Base-by-base conservation (phyloP, 176 grass and related monocot species). In the Puccinellia tenuiflora region DNA sequence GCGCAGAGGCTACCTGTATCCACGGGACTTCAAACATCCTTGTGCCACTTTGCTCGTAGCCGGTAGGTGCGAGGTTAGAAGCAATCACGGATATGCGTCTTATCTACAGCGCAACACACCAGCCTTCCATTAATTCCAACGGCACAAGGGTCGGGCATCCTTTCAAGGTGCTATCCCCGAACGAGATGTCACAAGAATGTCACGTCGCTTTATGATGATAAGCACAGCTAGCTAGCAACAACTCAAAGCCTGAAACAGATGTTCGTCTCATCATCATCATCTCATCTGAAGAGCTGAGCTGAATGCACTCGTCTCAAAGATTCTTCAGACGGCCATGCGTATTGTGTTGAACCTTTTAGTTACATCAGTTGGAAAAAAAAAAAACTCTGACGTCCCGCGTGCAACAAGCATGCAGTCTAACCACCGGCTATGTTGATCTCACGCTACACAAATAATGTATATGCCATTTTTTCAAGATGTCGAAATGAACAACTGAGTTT, bases 1-100 rank as follows among this genome's bases (percentile, higher is more conserved):
- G 34, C 17, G 12, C 24, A 30, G n/a, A n/a, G n/a, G n/a, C 40
- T 0, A 42, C 40, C 8, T 42, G 40, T 42, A 40, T 40, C 40
- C 40, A 42, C 9, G 40, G 12, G 9, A 70, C 60, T 63, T 63
- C 50, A 42, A 52, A 75, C 47, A 2, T 61, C 6, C 67, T 28
- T 22, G 39, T 42, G 10, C 57, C 30, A 48, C 3, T 35, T 65
- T 8, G 42, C 65, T 33, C 55, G 14, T 10, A 12, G 13, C 5
- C 18, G 57, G 68, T 84, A 7, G 77, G 77, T 80, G 39, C 81
- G 12, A 9, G 21, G 76, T 80, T 68, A 39, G 38, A 68, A 16
- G 74, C 48, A 16, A 40, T 2, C 18, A 65, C 82, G 7, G 76
- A 15, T 80, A 73, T 35, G 35, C 39, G 83, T 85, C 88, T 70